Evolutionary conservation across 257 asterid genomes (phyloP).

Genomic region (Nyctanthes arbortristis): DNA sequence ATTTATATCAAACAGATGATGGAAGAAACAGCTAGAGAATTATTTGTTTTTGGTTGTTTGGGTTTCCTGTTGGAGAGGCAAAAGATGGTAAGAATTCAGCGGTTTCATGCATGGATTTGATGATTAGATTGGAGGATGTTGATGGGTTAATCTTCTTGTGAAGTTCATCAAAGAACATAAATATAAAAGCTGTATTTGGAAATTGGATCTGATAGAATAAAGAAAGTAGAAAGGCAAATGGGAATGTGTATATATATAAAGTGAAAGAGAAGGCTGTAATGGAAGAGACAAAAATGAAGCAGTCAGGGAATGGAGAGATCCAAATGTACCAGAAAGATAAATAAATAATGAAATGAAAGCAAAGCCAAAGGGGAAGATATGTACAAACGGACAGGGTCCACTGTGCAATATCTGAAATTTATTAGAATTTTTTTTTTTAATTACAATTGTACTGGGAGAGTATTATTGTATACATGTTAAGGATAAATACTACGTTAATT

Average conservation of each 20-base stretch:
- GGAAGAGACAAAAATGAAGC: conserved; percentile 23
- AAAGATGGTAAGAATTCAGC: conserved; percentile 40
- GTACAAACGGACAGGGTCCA: background rate
- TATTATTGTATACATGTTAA: no score
- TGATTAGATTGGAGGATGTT: conserved; percentile 40
- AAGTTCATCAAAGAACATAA: conserved; percentile 47
- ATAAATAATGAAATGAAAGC: conserved; percentile 14
- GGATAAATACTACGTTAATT: no score
- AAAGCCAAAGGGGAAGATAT: background rate
- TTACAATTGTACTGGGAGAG: no score
- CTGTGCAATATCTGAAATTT: no score
- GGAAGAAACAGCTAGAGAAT: conserved; percentile 23
- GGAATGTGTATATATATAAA: background rate
- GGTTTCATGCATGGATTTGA: conserved; percentile 64
- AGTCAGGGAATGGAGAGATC: conserved; percentile 33
- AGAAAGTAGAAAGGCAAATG: conserved; percentile 20
- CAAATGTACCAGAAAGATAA: conserved; percentile 32
- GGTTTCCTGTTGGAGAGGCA: conserved; percentile 51
- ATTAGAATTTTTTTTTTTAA: no score
- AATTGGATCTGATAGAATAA: conserved; percentile 41
- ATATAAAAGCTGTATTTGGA: conserved; percentile 19
- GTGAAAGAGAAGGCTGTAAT: background rate
- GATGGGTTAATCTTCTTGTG: conserved; percentile 52
- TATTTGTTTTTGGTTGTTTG: conserved; percentile 16
- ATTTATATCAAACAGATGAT: conserved; percentile 4